Conservation (phyloP, 2,329 filamentous ascomycete species). For the Fusarium decemcellulare region DNA sequence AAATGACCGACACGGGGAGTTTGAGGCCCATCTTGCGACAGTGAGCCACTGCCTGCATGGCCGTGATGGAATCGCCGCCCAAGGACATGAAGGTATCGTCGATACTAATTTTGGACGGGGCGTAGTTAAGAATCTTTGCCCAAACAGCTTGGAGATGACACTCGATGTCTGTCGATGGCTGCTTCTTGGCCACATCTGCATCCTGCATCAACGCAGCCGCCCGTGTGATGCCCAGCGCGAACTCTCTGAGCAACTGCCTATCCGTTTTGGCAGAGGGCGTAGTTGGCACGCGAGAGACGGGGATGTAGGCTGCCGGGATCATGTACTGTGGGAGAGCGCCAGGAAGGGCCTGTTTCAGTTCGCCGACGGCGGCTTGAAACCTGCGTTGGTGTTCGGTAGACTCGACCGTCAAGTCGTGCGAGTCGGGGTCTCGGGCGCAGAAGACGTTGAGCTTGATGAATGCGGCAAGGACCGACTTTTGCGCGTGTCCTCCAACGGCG, state of each 20-base stretch:
- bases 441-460: neutral
- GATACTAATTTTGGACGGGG: neutral
- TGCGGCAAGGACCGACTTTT: neutral
- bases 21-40: neutral
- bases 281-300: neutral
- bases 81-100: neutral
- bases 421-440: neutral
- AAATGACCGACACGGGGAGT: neutral
- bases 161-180: neutral
- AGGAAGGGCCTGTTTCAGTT: neutral
- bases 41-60: slow-evolving; percentile 2
- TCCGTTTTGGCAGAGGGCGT: neutral
- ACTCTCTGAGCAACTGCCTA: neutral
- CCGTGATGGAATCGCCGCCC: slow-evolving; percentile 2
- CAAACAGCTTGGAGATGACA: neutral
- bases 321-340: neutral
- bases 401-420: neutral
- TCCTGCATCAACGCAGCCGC: neutral
- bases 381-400: neutral
- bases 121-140: neutral
- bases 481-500: neutral
- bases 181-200: neutral
- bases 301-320: neutral
- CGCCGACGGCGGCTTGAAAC: neutral
- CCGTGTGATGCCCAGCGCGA: neutral